Evolutionary conservation across 2,329 filamentous ascomycete genomes (phyloP), one percentile per base, ranked within the genome.

Genomic region (Verticillium klebahnii): DNA sequence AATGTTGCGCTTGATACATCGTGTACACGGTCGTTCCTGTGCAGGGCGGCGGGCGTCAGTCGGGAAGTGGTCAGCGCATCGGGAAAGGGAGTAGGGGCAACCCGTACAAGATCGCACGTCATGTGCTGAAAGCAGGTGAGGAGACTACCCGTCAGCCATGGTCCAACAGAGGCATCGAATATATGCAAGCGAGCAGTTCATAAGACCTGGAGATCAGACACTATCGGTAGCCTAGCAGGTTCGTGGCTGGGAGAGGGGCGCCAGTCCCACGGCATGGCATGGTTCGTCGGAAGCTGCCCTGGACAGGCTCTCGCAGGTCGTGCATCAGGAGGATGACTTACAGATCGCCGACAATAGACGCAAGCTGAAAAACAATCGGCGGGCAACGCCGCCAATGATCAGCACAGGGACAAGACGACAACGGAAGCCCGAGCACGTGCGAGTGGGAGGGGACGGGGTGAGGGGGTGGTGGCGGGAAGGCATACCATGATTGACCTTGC

Each of bases 1-100:
- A 76, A 99, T 99, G 79, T 97, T 97, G 73, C 95, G 89, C 80
- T 98, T 99, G 78, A 98, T 92, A 82, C 95, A 99, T 79, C 95
- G 87, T 71, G 92, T 94, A 85, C 95, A 99, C 72, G 95, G 95
- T 74, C 95, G 89, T 81, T 96, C 92, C 92, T 96, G 76, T 60
- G 66, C 64, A 67, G 67, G 70, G 71, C 73, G 67, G 69, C 68
- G 67, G 68, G 66, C 36, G 59, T 60, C 37, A 61, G 58, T 37
- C 14, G n/a, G 23, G 58, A 8, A 37, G 25, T 7, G 54, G 45
- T 54, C 14, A 9, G 32, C 17, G 67, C 68, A 29, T 68, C 62
- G 70, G 68, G 37, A 60, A 60, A 58, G 61, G 60, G 61, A 59
- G 64, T 58, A 64, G 57, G 56, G 64, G 57, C 14, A 32, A 9